Base-by-base conservation (phyloP, 345 rosid genomes). In the Schrenkiella parvula region DNA sequence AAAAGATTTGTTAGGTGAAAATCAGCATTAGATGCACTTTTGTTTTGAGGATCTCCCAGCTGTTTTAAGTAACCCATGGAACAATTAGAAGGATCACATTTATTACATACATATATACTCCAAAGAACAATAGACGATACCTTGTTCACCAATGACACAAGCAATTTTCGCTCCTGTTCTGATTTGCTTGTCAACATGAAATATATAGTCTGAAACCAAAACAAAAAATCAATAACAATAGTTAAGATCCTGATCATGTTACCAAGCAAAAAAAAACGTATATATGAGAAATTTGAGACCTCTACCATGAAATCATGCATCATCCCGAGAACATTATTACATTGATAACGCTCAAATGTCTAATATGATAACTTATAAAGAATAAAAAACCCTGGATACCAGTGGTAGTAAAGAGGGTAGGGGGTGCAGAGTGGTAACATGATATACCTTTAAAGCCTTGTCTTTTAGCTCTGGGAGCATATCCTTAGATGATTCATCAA, bases 41-140 rank as follows among this genome's bases (percentile, higher is more conserved):
- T 95, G 75, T 82, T 91, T 75, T 95, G 96, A 65, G 99, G 99
- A 85, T 95, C 99, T 68, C 99, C 99, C 7, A 91, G 88, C 99
- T 95, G 83, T 56, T 64, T 38, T 66, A 70, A 48, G 62, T 52
- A 76, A 74, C 70, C 15, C 78, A 59, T 10, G 17, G 54, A 74
- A 66, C 22, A 70, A 9, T 8, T 56, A 62, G 51, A 32, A 32
- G 65, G 22, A 39, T 47, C 47, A 70, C 35, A 63, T 19, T 28
- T 14, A 58, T 41, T 17, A 39, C 3, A 41, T 56, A 56, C 47
- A 47, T 9, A 21, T 6, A 34, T 47, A 62, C 54, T 34, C 21
- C 11, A 65, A 56, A 39, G 34, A 35, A 42, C 51, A 59, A 22
- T 48, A 43, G 41, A 52, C 18, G 66, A 31, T 79, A 88, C 99